phyloP scores from a whole-genome alignment of 2,329 filamentous ascomycete species.

The Penicillium expansum region DNA sequence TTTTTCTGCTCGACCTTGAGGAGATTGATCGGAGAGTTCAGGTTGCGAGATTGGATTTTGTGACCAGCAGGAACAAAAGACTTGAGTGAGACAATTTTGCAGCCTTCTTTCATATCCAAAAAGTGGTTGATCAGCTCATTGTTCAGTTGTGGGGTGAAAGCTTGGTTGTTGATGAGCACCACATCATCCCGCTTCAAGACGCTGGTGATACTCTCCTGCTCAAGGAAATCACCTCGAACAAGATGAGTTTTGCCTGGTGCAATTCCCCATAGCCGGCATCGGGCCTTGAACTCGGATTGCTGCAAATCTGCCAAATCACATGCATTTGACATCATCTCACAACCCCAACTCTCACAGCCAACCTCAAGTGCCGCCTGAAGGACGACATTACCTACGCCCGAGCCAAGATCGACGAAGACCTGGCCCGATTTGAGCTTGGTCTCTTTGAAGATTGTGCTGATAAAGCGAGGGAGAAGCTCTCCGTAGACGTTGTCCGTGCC shows the following conservation, averaged over 20 bases:
- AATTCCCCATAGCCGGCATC: constrained; percentile 87
- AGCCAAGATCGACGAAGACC: constrained; percentile 91
- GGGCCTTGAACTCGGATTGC: constrained; percentile 75
- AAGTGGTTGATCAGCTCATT: constrained; percentile 83
- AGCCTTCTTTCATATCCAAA: constrained; percentile 85
- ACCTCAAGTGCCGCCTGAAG: constrained; percentile 90
- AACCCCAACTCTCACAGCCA: constrained; percentile 93
- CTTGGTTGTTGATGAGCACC: constrained; percentile 97
- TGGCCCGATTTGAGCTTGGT: constrained; percentile 76
- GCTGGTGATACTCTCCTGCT: constrained; percentile 65
- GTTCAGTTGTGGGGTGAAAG: constrained; percentile 85
- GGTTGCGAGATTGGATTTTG: constrained; percentile 69
- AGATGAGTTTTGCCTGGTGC: constrained; percentile 75
- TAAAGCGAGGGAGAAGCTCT: constrained; percentile 81
- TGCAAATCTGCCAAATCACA: constrained; percentile 79
- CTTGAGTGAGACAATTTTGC: constrained; percentile 86
- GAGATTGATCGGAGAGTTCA: constrained; percentile 77
- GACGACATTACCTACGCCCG: constrained; percentile 93
- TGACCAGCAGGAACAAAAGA: constrained; percentile 82
- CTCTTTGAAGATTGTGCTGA: constrained; percentile 76
- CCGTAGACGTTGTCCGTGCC: constrained; percentile 94
- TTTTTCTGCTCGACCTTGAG: constrained; percentile 71
- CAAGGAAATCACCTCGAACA: constrained; percentile 78
- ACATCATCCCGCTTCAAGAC: constrained; percentile 84
- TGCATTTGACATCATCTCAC: constrained; percentile 92